phyloP scores from a whole-genome alignment of 805 yeast genomes.

The Candida gorgasii region DNA sequence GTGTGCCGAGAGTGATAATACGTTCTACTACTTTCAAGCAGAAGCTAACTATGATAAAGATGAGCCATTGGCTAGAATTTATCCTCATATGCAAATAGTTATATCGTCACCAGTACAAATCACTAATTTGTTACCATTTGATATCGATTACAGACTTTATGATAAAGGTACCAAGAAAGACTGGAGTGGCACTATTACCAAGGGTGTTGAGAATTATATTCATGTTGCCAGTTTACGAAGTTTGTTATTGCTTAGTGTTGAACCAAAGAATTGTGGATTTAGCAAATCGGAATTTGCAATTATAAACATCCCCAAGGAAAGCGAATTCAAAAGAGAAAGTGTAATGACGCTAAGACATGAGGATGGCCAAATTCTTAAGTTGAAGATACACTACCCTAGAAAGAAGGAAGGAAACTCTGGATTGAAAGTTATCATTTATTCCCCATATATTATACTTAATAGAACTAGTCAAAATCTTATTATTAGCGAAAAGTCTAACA shows the following conservation, averaged over 20 bases:
- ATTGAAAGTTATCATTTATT: constrained; percentile 64
- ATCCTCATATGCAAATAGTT: constrained; percentile 79
- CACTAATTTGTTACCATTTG: constrained; percentile 83
- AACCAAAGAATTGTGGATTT: constrained; percentile 62
- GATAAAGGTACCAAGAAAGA: constrained; percentile 71
- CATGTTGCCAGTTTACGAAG: constrained; percentile 79
- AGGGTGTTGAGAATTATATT: constrained; percentile 69
- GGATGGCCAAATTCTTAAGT: constrained; percentile 66
- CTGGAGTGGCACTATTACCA: constrained; percentile 60
- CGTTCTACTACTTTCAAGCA: constrained; percentile 68
- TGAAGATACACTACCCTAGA: constrained; percentile 64
- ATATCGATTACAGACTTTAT: constrained; percentile 69
- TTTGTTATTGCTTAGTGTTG: constrained; percentile 68
- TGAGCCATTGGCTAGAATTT: constrained; percentile 73
- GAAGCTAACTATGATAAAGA: constrained; percentile 61
- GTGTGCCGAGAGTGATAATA: constrained; percentile 33
- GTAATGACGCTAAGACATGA: constrained; percentile 52
- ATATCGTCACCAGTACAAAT: constrained; percentile 85
- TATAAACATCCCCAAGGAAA: constrained; percentile 56
- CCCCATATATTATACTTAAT: constrained; percentile 85
- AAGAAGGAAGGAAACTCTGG: constrained; percentile 56
- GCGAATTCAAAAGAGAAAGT: constrained; percentile 58
- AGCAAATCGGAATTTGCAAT: constrained; percentile 72
- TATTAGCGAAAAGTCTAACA: constrained; percentile 58
- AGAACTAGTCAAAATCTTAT: constrained; percentile 69